Evolutionary conservation across 495 filamentous ascomycete species (phyloP).

Genomic region (Astrocystis sublimbata): DNA sequence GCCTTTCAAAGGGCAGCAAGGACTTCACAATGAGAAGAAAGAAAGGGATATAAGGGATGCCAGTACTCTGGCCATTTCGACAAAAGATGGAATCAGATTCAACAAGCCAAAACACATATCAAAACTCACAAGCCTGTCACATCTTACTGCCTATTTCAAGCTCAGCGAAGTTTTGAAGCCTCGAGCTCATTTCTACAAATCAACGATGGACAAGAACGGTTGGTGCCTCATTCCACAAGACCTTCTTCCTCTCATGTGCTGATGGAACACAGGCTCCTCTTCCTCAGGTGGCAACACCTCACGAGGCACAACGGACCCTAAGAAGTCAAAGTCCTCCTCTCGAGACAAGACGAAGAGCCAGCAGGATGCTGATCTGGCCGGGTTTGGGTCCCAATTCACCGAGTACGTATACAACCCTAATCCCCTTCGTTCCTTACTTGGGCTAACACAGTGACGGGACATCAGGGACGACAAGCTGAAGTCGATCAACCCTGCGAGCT

Average conservation of each 20-base stretch:
- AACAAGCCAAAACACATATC: no score
- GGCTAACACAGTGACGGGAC: no score
- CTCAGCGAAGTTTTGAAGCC: not conserved
- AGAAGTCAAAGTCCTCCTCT: not conserved
- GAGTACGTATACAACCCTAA: not conserved
- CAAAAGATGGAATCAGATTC: no score
- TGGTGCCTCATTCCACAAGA: not conserved
- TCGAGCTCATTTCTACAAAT: not conserved
- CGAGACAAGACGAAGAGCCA: not conserved
- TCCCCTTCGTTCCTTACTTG: no score
- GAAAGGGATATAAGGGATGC: no score
- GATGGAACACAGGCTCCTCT: not conserved
- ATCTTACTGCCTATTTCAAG: no score
- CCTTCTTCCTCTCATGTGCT: not conserved
- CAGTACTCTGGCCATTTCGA: no score
- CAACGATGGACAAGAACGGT: not conserved
- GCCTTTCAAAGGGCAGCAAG: not conserved
- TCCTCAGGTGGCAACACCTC: not conserved
- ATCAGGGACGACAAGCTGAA: no score
- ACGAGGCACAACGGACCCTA: not conserved
- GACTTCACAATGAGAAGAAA: not conserved
- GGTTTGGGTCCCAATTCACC: not conserved
- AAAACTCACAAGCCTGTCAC: no score
- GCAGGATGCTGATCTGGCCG: not conserved
- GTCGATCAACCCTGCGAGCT: no score